These are phyloP conservation scores for Pyracantha coccinea DNA, from an alignment of 331 rosid species.

Conservation along the genomic window DNA sequence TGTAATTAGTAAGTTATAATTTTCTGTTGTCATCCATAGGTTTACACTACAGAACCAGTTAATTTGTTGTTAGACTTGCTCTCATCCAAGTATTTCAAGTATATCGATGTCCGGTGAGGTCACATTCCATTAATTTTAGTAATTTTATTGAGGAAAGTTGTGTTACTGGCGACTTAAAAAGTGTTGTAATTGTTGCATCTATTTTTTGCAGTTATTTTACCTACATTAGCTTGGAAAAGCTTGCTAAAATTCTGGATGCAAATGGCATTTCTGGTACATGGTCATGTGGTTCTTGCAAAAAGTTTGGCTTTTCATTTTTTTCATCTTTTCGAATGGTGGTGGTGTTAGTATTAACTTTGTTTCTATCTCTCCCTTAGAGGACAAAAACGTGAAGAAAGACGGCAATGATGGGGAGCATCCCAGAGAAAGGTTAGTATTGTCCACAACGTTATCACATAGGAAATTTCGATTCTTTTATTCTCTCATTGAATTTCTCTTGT, in stretches of 20 bases:
- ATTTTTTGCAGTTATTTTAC: conserved; percentile 67
- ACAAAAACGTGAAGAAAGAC: conserved; percentile 21
- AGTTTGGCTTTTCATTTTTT: neutral
- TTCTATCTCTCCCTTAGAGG: conserved; percentile 23
- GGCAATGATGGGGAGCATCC: conserved; percentile 26
- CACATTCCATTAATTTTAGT: neutral
- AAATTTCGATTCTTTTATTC: conserved; percentile 5
- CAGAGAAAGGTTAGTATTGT: conserved; percentile 44
- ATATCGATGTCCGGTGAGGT: conserved; percentile 73
- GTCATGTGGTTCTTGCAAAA: neutral
- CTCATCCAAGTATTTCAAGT: conserved; percentile 57
- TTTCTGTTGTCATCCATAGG: conserved; percentile 26
- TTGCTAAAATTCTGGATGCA: conserved; percentile 46
- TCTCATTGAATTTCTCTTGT: neutral
- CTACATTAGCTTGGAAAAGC: conserved; percentile 61
- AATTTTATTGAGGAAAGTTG: neutral
- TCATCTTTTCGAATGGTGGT: neutral
- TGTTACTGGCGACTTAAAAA: neutral
- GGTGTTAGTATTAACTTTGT: neutral
- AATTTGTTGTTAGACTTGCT: conserved; percentile 49
- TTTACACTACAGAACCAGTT: conserved; percentile 23
- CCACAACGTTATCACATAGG: neutral
- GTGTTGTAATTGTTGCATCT: neutral
- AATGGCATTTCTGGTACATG: conserved; percentile 47
- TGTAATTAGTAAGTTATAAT: neutral